Evolutionary conservation across 345 rosid genomes (phyloP), one percentile per base, ranked within the genome.

Genomic region (Lepidium aucheri): DNA sequence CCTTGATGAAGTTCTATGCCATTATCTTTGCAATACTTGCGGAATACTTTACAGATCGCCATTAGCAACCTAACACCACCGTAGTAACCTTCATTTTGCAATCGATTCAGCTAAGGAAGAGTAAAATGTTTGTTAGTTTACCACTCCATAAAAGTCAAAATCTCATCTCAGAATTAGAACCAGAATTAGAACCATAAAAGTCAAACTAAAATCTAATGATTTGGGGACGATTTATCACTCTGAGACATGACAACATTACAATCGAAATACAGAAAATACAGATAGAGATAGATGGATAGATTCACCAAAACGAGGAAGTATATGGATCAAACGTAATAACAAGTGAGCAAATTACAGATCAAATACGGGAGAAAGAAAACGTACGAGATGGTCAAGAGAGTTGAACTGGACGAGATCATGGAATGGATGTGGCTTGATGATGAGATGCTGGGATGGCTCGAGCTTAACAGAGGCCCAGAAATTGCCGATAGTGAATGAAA

Each of bases 21-120:
- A 68, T 90, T 83, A 20, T 78, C 85, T 60, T 77, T 79, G 73
- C 96, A 88, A 44, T 88, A 60, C 49, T 50, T 67, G 35, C 49
- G 40, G 67, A 94, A 90, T 12, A 88, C 80, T 77, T 82, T 88
- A 34, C 95, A 94, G 47, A 90, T 84, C 0, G 99, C 86, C 99
- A 94, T 85, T 15, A 94, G 83, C 85, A 90, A 78, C 51, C 97
- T 80, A 0, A 90, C 92, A 7, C 99, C 99, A 41, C 97, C 99
- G 76, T 90, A 90, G 63, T 85, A 94, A 3, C 99, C 99, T 82
- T 90, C 99, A 47, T 61, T 90, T 52, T 83, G 76, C 83, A 90
- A 75, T 63, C 97, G 81, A 55, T 74, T 76, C 69, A 84, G 78
- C 95, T 92, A 59, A 24, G 57, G 35, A 42, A 70, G 42, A 5